These are phyloP conservation scores for Scutellaria barbata DNA, from an alignment of 257 asterid species.

Conservation along the genomic window DNA sequence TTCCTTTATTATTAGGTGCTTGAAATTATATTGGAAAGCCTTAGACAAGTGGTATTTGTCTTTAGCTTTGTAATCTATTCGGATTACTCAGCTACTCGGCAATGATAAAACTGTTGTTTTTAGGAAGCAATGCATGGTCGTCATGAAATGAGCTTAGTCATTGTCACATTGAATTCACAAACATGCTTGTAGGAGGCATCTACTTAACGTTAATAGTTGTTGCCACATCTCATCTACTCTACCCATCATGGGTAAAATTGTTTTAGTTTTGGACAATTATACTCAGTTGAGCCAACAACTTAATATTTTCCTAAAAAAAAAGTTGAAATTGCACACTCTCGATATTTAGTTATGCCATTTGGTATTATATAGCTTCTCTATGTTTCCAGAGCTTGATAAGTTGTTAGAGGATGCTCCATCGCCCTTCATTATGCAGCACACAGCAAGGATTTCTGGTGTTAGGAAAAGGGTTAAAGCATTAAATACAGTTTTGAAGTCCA, in stretches of 20 bases:
- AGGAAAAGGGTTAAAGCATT: conserved; percentile 81
- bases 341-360: conserved; percentile 6
- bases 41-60: not conserved
- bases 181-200: conserved; percentile 24
- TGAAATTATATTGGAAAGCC: not conserved
- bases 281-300: not conserved
- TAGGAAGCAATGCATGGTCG: not conserved
- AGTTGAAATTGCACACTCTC: conserved; percentile 8
- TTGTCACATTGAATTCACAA: not conserved
- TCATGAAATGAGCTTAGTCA: conserved; percentile 1
- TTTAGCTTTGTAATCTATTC: not conserved
- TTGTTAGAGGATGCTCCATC: conserved; percentile 94
- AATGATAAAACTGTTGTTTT: conserved; percentile 12
- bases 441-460: conserved; percentile 84
- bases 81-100: conserved; percentile 11
- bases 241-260: not conserved
- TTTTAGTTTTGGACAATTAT: not conserved
- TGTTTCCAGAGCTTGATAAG: conserved; percentile 80
- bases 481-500: conserved; percentile 83
- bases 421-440: conserved; percentile 95
- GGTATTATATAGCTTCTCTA: conserved; percentile 15
- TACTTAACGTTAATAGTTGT: not conserved
- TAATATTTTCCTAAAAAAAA: not conserved
- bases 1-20: conserved; percentile 7
- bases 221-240: not conserved